phyloP scores from a whole-genome alignment of 1,284 basidiomycete genomes.

The Paramarasmius palmivorus region DNA sequence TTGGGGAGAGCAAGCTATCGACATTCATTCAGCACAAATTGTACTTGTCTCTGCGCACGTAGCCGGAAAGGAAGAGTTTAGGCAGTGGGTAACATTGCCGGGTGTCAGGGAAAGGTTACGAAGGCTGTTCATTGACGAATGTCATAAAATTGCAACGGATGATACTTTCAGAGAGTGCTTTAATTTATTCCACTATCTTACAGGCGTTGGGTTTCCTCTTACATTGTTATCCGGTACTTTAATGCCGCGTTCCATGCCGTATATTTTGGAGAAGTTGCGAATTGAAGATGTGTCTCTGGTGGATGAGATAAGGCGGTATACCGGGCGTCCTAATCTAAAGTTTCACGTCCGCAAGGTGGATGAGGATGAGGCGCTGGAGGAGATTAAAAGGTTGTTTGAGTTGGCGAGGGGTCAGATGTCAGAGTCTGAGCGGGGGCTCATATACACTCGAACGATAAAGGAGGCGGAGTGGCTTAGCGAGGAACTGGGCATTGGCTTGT shows the following conservation, averaged over 20 bases:
- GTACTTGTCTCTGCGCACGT: constrained; percentile 11
- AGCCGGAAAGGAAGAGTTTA: constrained; percentile 1
- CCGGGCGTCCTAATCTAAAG: constrained; percentile 14
- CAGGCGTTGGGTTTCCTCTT: constrained; percentile 14
- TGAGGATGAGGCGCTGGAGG: neutral
- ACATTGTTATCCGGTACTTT: constrained; percentile 21
- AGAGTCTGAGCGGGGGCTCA: constrained; percentile 7
- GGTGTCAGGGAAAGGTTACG: constrained; percentile 1
- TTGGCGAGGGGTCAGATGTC: neutral
- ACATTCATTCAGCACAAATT: neutral
- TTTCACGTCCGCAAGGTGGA: constrained; percentile 2
- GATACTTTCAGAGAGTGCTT: constrained; percentile 19
- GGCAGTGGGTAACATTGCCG: neutral
- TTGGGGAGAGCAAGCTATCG: neutral
- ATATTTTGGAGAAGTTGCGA: constrained; percentile 4
- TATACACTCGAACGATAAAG: constrained; percentile 5
- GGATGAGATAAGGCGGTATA: constrained; percentile 13
- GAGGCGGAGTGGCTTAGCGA: neutral
- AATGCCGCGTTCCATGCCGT: constrained; percentile 6
- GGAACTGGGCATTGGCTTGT: neutral
- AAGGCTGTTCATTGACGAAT: constrained; percentile 21
- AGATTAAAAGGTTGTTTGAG: neutral
- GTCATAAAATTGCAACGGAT: constrained; percentile 20
- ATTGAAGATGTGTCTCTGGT: constrained; percentile 7
- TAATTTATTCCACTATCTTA: constrained; percentile 16